Conservation (phyloP, 345 rosid genomes). For the Cardamine resedifolia region DNA sequence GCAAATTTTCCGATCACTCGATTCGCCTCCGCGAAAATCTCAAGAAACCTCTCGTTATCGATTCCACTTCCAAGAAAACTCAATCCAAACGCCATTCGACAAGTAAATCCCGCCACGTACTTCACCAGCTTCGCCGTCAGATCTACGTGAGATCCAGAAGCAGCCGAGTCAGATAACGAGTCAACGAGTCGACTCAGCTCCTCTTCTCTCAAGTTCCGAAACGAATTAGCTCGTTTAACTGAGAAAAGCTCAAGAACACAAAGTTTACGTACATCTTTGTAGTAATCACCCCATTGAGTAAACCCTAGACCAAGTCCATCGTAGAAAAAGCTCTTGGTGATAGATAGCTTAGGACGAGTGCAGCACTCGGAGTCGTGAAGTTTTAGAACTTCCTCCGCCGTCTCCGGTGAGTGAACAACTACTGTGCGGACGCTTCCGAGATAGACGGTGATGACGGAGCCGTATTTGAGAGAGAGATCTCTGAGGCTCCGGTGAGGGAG, state of each 20-base stretch:
- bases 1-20: slow-evolving; percentile 37
- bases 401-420: slow-evolving; percentile 50
- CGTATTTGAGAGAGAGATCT: slow-evolving; percentile 47
- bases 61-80: slow-evolving; percentile 34
- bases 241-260: slow-evolving; percentile 47
- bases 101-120: slow-evolving; percentile 35
- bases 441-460: slow-evolving; percentile 49
- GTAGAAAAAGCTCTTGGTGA: slow-evolving; percentile 39
- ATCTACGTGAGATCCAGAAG: slow-evolving; percentile 27
- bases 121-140: slow-evolving; percentile 33
- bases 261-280: slow-evolving; percentile 40
- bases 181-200: slow-evolving; percentile 39
- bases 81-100: slow-evolving; percentile 35
- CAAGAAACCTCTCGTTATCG: slow-evolving; percentile 33
- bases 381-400: slow-evolving; percentile 46
- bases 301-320: slow-evolving; percentile 42
- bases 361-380: slow-evolving; percentile 42
- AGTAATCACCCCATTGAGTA: slow-evolving; percentile 42
- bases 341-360: slow-evolving; percentile 40
- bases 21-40: slow-evolving; percentile 28
- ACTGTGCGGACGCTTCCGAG: slow-evolving; percentile 51
- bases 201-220: slow-evolving; percentile 40
- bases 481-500: slow-evolving; percentile 44
- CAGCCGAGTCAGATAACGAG: slow-evolving; percentile 31
- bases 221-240: slow-evolving; percentile 44